Base-by-base conservation (phyloP, 176 grass and related monocot species). In the Oryza coarctata region DNA sequence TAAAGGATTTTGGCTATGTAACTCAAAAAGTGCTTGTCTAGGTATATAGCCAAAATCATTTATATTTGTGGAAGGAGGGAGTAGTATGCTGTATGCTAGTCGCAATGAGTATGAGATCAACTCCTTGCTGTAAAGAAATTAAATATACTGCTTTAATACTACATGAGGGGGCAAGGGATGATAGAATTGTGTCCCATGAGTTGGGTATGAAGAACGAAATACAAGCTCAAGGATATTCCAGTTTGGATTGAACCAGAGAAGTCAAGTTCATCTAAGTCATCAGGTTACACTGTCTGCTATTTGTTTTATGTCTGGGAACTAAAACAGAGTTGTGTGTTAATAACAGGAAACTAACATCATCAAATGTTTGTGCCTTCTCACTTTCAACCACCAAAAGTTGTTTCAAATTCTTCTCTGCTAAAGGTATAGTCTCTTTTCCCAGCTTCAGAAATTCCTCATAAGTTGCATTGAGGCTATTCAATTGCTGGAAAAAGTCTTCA, bases 391-490 rank as follows among this genome's bases (percentile, higher is more conserved):
- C 92, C 57, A 70, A 86, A 70, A 84, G 86, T 73, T 91, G 86
- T 44, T 92, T 84, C 86, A 97, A 87, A 74, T 85, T 90, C 80
- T 94, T 97, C 84, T 97, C 65, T 78, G 90, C 92, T 83, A 87
- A 64, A 83, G 95, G 92, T 66, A 94, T 97, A 80, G 81, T 74
- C 50, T 94, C 92, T 43, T 91, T 83, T 77, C 76, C 62, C 65
- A 97, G 88, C 68, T 94, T 97, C 70, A 91, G 31, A 83, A 89
- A 92, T 36, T 92, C 95, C 74, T 92, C 92, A 78, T 94, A 97
- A 31, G 90, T 76, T 82, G 85, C 74, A 18, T 84, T 81, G 52
- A 97, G 80, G 79, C 82, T 90, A 82, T 97, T 86, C 73, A 97
- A 84, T 76, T 94, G 90, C 89, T 97, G 86, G 79, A 94, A 91